These are phyloP conservation scores for Violaceomyces palustris DNA, from an alignment of 1,284 basidiomycete genomes.

Conservation along the genomic window DNA sequence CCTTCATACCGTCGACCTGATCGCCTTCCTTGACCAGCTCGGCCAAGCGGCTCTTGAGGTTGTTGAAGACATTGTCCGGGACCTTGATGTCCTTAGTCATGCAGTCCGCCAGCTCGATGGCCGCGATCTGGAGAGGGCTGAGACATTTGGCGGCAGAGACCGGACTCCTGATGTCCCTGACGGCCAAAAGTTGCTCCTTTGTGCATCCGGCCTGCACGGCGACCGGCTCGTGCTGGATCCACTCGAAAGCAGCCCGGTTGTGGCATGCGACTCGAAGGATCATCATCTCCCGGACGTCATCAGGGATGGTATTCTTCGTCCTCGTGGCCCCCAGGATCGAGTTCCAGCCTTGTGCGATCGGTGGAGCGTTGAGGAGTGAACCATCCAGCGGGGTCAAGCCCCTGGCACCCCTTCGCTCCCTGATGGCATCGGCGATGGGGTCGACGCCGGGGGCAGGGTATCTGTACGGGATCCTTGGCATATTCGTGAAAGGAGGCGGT, in stretches of 20 bases:
- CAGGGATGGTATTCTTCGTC: slow-evolving; percentile 53
- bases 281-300: slow-evolving; percentile 55
- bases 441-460: slow-evolving; percentile 51
- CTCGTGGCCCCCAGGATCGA: slow-evolving; percentile 54
- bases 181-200: slow-evolving; percentile 51
- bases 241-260: slow-evolving; percentile 55
- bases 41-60: slow-evolving; percentile 25
- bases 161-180: slow-evolving; percentile 48
- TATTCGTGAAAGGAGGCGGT: no score
- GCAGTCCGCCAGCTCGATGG: slow-evolving; percentile 53
- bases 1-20: slow-evolving; percentile 38
- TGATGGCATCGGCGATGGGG: slow-evolving; percentile 54
- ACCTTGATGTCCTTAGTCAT: slow-evolving; percentile 46
- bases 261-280: slow-evolving; percentile 55
- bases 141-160: slow-evolving; percentile 16
- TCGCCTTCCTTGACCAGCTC: slow-evolving; percentile 39
- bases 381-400: slow-evolving; percentile 55
- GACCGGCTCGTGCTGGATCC: slow-evolving; percentile 55
- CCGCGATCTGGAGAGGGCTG: slow-evolving; percentile 39
- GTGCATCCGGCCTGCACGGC: slow-evolving; percentile 53
- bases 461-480: slow-evolving; percentile 52
- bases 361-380: slow-evolving; percentile 53
- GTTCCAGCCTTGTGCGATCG: slow-evolving; percentile 54
- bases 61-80: slow-evolving; percentile 17
- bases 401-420: slow-evolving; percentile 52